These are phyloP conservation scores for Glutinoglossum americanum DNA, from an alignment of 495 filamentous ascomycete species.

Conservation along the genomic window DNA sequence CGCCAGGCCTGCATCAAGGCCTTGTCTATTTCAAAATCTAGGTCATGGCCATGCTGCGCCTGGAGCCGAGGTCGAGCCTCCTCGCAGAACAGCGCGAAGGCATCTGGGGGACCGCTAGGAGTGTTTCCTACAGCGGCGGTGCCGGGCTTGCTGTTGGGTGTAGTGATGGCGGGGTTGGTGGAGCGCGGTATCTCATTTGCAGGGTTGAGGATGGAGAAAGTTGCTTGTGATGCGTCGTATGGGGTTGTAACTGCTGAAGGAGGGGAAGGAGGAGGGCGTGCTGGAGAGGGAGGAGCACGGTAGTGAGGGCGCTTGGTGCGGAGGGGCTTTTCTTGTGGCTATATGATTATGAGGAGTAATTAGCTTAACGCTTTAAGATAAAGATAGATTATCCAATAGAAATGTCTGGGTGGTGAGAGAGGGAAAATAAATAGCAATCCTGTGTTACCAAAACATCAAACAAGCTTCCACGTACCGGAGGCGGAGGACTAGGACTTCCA, in stretches of 20 bases:
- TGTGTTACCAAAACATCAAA: conserved; percentile 8
- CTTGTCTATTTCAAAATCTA: background rate
- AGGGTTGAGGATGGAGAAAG: conserved; percentile 6
- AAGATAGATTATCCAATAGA: conserved; percentile 8
- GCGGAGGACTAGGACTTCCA: conserved; percentile 47
- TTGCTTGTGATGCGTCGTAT: conserved; percentile 1
- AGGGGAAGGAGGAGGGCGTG: background rate
- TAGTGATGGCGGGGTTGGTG: background rate
- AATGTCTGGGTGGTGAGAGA: conserved; percentile 13
- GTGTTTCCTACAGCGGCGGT: background rate
- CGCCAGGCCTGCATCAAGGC: background rate
- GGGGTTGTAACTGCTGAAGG: conserved; percentile 8
- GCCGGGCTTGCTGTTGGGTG: background rate
- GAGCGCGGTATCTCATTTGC: conserved; percentile 4
- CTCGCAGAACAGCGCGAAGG: background rate
- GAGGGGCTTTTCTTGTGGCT: conserved; percentile 83
- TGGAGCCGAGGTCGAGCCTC: background rate
- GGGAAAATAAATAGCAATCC: conserved; percentile 10
- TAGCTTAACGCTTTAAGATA: background rate
- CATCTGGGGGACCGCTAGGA: background rate
- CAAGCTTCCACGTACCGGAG: conserved; percentile 37
- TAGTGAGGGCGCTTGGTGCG: conserved; percentile 54
- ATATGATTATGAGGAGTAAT: conserved; percentile 4
- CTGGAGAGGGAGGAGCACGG: background rate
- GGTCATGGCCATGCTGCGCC: background rate